Evolutionary conservation across 176 grass and related monocot species (phyloP), one percentile per base, ranked within the genome.

Genomic region (Metroxylon sagu): DNA sequence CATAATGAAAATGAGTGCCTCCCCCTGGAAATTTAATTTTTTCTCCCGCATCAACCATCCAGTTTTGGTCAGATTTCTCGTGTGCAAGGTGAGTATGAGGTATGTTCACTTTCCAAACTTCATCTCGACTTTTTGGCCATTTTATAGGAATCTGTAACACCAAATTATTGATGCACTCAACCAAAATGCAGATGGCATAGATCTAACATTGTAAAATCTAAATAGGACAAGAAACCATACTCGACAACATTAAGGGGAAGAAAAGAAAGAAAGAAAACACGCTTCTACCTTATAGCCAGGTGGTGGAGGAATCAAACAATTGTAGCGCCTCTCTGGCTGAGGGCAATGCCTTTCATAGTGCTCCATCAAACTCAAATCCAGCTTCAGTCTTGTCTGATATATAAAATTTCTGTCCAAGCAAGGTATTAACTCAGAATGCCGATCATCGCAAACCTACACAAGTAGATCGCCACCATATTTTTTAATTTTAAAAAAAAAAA

Each of bases 351-450:
- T 90, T 75, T 96, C 91, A 66, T 96, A 96, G 65, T 96, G 91
- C 75, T 96, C 91, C 91, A 96, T 96, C 51, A 96, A 72, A 71
- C 84, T 85, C 75, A 96, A 82, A 82, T 96, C 92, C 59, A 96
- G 81, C 61, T 96, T 96, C 65, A 96, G 26, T 77, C 92, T 91
- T 69, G 74, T 96, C 74, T 96, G 92, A 74, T 87, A 96, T 82
- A 96, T 91, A 69, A 96, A 81, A 66, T 96, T 96, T 89, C 92
- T 90, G 80, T 96, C 92, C 72, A 96, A 74, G 84, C 92, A 96
- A 25, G 92, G 92, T 52, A 96, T 96, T 68, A 96, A 67, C 77
- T 96, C 91, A 68, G 91, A 96, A 84, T 96, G 80, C 61, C 76
- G 66, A 57, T 87, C 80, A 77, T 96, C 92, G 67, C 92, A 96